Base-by-base conservation (phyloP, 305 asterid genomes). In the Andrographis paniculata region DNA sequence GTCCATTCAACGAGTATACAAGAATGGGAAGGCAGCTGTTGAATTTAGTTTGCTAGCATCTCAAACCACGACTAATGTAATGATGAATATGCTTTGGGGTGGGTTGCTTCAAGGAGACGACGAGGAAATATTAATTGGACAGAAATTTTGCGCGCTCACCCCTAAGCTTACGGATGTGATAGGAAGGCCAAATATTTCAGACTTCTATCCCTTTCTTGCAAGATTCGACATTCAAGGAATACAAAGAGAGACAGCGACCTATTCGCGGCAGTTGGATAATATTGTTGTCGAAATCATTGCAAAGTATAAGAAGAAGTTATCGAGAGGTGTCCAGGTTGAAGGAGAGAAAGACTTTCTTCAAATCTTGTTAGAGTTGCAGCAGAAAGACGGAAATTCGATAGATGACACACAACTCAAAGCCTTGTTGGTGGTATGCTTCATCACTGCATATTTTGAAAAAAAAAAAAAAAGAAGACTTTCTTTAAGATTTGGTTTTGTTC, bases 141-240 rank as follows among this genome's bases (percentile, higher is more conserved):
- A 22, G 4, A 68, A 68, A 45, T 71, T 75, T 20, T 27, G 35
- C 38, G 56, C 14, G 9, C 23, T 42, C 56, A 33, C 58, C 19
- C 20, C 28, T 2, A 33, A 9, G 13, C 3, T 61, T 0, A 0
- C 50, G 0, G 64, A 33, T 10, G 2, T 52, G 6, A 0, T 72
- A 3, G 62, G 63, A 4, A 61, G 49, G 57, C 74, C 75, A 2
- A 76, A 76, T 42, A 15, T 68, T 12, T 72, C 77, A 0, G 79
- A 76, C 67, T 65, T 68, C 47, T 72, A 68, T 49, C 77, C 77
- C 0, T 22, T 50, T 10, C 46, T 75, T 17, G 58, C 73, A 1
- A 40, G 55, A 56, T 60, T 71, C 20, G 79, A 75, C 28, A 14
- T 75, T 15, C 79, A 75, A 50, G 71, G 82, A 6, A 35, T 62